Percentiles rank a stretch among this genome's conserved stretches.
These are phyloP conservation scores for Trichoderma sp. DNA, from an alignment of 2,329 filamentous ascomycete species.

Conservation along the genomic window DNA sequence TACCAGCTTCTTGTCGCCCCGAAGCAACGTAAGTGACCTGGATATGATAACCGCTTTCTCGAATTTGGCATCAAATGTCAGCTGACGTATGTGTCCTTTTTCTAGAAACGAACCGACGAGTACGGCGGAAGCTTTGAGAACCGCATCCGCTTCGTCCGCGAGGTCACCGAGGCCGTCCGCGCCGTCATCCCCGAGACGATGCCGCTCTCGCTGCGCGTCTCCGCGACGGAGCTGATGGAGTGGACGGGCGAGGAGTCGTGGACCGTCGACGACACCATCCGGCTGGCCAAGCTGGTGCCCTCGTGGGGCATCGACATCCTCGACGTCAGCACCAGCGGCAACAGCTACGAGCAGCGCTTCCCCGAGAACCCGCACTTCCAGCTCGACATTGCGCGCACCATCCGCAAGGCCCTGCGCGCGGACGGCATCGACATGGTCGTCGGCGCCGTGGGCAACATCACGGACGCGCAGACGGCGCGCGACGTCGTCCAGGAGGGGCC, in stretches of 20 bases:
- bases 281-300: constrained; percentile 70
- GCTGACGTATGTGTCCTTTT: constrained; percentile 15
- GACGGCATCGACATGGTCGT: constrained; percentile 61
- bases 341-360: constrained; percentile 64
- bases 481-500: constrained; percentile 53
- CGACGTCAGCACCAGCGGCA: constrained; percentile 79
- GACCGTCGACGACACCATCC: constrained; percentile 68
- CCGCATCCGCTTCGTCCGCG: constrained; percentile 61
- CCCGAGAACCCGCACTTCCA: constrained; percentile 70
- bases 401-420: constrained; percentile 65
- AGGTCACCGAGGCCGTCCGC: constrained; percentile 56
- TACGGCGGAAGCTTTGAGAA: constrained; percentile 70
- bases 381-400: constrained; percentile 68
- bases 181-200: constrained; percentile 55
- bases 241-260: constrained; percentile 55
- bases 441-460: constrained; percentile 74
- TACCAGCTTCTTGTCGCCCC: constrained; percentile 64
- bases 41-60: no score
- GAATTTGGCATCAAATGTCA: no score
- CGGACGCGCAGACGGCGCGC: constrained; percentile 67
- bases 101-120: constrained; percentile 58
- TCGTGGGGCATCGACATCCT: constrained; percentile 77
- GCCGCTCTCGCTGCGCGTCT: constrained; percentile 62
- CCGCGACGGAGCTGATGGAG: constrained; percentile 66
- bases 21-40: constrained; percentile 57